These are phyloP conservation scores for peach (Prunus persica) DNA, from an alignment of 306 rosid species.

Conservation along the genomic window DNA sequence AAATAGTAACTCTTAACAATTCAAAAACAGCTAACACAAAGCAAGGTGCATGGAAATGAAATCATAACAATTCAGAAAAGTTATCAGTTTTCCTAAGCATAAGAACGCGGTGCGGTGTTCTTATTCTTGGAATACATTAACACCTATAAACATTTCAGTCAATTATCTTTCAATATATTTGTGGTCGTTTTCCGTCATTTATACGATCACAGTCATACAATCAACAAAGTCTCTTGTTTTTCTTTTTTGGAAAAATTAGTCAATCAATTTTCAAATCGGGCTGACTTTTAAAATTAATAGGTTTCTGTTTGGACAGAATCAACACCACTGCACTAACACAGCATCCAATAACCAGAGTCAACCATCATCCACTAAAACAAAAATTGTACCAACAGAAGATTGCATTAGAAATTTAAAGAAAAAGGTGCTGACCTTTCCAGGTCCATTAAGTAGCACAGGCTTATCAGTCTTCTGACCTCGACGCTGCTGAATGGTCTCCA, in stretches of 20 bases:
- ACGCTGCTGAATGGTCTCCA: conserved; percentile 83
- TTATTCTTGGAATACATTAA: no score
- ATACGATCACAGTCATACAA: neutral
- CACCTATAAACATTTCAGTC: neutral
- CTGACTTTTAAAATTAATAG: neutral
- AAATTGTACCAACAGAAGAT: neutral
- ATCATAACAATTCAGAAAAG: neutral
- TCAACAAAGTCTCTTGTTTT: no score
- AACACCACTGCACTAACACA: neutral
- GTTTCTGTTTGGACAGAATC: neutral
- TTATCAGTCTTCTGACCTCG: conserved; percentile 77
- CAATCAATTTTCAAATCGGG: neutral
- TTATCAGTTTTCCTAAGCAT: neutral
- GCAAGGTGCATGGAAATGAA: neutral
- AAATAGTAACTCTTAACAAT: neutral
- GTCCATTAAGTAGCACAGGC: conserved; percentile 82
- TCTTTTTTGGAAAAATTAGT: neutral
- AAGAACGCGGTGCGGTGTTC: neutral
- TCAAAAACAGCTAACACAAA: neutral
- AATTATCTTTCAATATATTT: neutral
- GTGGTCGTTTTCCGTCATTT: neutral
- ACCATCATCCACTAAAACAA: neutral
- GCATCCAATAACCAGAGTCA: neutral
- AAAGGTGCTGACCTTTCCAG: conserved; percentile 67
- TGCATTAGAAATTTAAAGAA: neutral